phyloP scores from a whole-genome alignment of 306 rosid species.

The Quercus dentata region DNA sequence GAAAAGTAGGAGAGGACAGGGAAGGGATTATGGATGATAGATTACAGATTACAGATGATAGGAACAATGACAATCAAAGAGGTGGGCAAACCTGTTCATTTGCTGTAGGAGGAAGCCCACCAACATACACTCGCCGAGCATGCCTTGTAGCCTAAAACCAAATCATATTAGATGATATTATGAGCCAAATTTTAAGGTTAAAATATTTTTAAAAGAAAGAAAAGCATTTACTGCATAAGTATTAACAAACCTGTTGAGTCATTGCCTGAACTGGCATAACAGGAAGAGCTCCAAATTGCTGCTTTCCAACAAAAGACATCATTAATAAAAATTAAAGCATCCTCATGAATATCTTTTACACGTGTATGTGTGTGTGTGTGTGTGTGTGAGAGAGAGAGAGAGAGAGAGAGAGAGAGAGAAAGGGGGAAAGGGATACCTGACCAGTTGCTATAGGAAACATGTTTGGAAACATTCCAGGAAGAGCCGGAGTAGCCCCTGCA shows the following conservation, averaged over 20 bases:
- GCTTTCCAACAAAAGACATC: slow-evolving; percentile 30
- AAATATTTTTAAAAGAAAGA: background rate
- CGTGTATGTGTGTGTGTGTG: background rate
- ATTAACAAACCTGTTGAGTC: slow-evolving; percentile 85
- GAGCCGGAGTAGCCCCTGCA: slow-evolving; percentile 67
- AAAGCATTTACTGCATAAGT: background rate
- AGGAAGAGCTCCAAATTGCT: slow-evolving; percentile 83
- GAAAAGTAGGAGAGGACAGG: background rate
- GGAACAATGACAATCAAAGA: background rate
- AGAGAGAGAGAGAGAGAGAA: background rate
- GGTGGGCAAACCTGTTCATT: slow-evolving; percentile 73
- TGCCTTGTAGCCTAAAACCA: slow-evolving; percentile 82
- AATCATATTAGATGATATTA: background rate
- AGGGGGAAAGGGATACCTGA: slow-evolving; percentile 60
- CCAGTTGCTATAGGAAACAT: slow-evolving; percentile 83
- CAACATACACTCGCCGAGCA: slow-evolving; percentile 97
- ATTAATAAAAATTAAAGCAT: background rate
- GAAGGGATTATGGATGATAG: too few relatives aligned
- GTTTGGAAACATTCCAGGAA: slow-evolving; percentile 91
- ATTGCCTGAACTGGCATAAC: slow-evolving; percentile 99
- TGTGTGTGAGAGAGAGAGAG: background rate
- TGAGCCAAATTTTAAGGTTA: background rate
- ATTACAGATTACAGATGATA: background rate
- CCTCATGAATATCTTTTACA: background rate
- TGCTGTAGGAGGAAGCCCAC: slow-evolving; percentile 98